Evolutionary conservation across 2,329 filamentous ascomycete genomes (phyloP).

Genomic region (Nakataea oryzae): DNA sequence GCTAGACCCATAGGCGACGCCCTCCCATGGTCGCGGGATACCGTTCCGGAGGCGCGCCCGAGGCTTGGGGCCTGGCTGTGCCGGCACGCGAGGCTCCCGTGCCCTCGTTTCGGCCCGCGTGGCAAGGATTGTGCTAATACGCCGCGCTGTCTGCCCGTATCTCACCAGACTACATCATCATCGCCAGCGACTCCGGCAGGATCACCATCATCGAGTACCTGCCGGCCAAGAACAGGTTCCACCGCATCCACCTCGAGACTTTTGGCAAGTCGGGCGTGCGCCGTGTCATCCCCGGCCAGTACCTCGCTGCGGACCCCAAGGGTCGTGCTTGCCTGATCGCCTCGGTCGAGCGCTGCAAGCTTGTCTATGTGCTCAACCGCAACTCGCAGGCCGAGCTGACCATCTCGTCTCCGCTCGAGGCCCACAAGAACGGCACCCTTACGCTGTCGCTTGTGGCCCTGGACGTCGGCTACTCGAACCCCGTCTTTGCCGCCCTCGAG

Average conservation of each 20-base stretch:
- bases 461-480: constrained; percentile 95
- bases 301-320: constrained; percentile 90
- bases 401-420: constrained; percentile 93
- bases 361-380: constrained; percentile 95
- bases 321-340: constrained; percentile 91
- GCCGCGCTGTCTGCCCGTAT: not conserved
- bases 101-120: not conserved
- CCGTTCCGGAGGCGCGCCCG: not conserved
- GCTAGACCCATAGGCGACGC: constrained; percentile 25
- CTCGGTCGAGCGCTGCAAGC: constrained; percentile 96
- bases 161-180: constrained; percentile 78
- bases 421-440: constrained; percentile 83
- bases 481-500: constrained; percentile 90
- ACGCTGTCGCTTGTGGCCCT: constrained; percentile 81
- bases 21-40: not conserved
- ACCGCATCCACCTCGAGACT: constrained; percentile 86
- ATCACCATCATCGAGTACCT: constrained; percentile 92
- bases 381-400: constrained; percentile 90
- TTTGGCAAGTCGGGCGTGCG: constrained; percentile 96
- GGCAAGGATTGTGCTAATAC: not conserved
- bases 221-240: constrained; percentile 76
- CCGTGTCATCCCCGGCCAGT: constrained; percentile 89
- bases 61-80: not conserved
- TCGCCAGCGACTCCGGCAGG: constrained; percentile 90
- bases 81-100: not conserved